Percentiles rank a stretch among this genome's conserved stretches.
Evolutionary conservation across 768 basidiomycete genomes (phyloP).

Genomic region (Agrocybe chaxingu): DNA sequence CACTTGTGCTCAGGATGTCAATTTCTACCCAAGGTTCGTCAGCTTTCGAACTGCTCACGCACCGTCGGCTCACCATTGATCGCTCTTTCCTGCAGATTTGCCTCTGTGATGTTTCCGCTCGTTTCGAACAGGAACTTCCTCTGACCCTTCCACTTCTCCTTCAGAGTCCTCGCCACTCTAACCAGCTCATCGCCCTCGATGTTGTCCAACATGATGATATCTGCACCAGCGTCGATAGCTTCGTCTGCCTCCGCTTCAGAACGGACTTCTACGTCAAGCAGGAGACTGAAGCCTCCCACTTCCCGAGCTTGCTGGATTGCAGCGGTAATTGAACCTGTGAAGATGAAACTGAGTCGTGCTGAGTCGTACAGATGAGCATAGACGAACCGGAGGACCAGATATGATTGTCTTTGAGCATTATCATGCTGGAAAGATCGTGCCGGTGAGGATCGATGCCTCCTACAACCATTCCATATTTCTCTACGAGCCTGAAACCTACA

Average conservation of each 20-base stretch:
- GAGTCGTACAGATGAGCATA: conserved; percentile 4
- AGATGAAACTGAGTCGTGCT: conserved; percentile 2
- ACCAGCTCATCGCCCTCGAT: conserved; percentile 76
- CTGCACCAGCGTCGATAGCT: conserved; percentile 94
- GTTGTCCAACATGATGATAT: conserved; percentile 95
- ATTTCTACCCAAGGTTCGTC: conserved; percentile 56
- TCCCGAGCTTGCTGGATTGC: conserved; percentile 84
- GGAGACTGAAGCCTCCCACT: conserved; percentile 88
- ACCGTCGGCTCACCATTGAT: conserved; percentile 63
- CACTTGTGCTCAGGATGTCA: conserved; percentile 91
- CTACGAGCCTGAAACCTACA: conserved; percentile 88
- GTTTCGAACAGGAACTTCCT: conserved; percentile 89
- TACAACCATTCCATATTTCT: conserved; percentile 98
- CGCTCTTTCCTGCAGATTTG: conserved; percentile 75
- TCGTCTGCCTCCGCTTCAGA: conserved; percentile 91
- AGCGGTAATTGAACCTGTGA: conserved; percentile 79
- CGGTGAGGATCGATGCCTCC: conserved; percentile 96
- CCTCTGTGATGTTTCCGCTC: conserved; percentile 92
- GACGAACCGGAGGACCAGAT: conserved; percentile 89
- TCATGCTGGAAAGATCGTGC: conserved; percentile 97
- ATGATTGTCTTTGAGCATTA: conserved; percentile 99
- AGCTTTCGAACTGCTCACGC: neutral
- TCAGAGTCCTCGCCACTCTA: conserved; percentile 64
- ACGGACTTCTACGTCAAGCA: conserved; percentile 91
- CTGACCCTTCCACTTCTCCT: conserved; percentile 75